Conservation (phyloP, 805 yeast species). For the Priceomyces melissophilus region DNA sequence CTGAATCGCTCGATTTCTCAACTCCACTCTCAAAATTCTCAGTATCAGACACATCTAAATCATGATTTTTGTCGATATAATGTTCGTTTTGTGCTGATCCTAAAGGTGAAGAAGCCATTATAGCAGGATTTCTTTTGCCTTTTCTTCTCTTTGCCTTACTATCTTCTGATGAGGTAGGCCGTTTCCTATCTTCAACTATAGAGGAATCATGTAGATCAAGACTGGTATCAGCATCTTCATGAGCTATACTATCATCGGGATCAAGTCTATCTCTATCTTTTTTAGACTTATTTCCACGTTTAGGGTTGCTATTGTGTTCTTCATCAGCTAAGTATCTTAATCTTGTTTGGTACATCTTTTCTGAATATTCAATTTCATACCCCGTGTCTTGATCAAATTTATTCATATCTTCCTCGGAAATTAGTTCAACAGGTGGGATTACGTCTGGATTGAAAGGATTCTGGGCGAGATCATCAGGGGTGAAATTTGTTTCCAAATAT, state of each 20-base stretch:
- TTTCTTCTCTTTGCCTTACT: slow-evolving; percentile 7
- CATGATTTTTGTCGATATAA: background rate
- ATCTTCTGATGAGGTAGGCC: slow-evolving; percentile 4
- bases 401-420: slow-evolving; percentile 23
- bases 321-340: slow-evolving; percentile 38
- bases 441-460: slow-evolving; percentile 57
- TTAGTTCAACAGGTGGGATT: slow-evolving; percentile 35
- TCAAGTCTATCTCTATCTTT: slow-evolving; percentile 17
- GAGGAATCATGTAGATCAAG: slow-evolving; percentile 1
- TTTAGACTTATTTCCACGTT: slow-evolving; percentile 28
- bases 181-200: slow-evolving; percentile 3
- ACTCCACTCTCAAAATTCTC: slow-evolving; percentile 4
- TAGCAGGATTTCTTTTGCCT: slow-evolving; percentile 10
- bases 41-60: slow-evolving; percentile 1
- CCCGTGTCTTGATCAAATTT: slow-evolving; percentile 46
- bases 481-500: slow-evolving; percentile 69
- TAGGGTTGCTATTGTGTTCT: slow-evolving; percentile 30
- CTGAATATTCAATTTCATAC: slow-evolving; percentile 46
- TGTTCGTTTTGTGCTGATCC: slow-evolving; percentile 3
- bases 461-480: slow-evolving; percentile 42
- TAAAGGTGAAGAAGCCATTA: slow-evolving; percentile 12
- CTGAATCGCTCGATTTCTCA: slow-evolving; percentile 2
- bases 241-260: slow-evolving; percentile 2
- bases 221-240: slow-evolving; percentile 4
- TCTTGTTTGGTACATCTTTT: slow-evolving; percentile 45